phyloP scores from a whole-genome alignment of 305 asterid species.

The Coffea humblotiana region DNA sequence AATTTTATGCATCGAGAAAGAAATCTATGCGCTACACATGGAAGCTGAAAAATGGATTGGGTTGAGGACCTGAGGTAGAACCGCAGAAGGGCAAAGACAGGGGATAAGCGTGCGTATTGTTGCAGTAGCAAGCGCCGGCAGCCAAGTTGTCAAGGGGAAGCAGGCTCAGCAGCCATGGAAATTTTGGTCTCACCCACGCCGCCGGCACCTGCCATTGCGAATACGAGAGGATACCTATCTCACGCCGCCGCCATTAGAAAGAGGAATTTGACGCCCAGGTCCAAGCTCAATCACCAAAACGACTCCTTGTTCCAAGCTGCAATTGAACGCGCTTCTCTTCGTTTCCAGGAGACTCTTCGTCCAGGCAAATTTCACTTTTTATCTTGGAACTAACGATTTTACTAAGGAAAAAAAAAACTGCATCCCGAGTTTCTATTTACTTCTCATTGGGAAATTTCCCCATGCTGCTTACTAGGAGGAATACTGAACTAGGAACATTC shows the following conservation, averaged over 20 bases:
- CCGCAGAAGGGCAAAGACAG: no score
- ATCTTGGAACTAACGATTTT: no score
- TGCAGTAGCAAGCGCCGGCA: no score
- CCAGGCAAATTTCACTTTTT: slow-evolving; percentile 41
- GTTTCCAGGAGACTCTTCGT: slow-evolving; percentile 66
- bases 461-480: slow-evolving; percentile 13
- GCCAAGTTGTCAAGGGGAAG: no score
- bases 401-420: no score
- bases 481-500: not conserved
- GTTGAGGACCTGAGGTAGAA: no score
- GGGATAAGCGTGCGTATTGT: no score
- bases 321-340: slow-evolving; percentile 54
- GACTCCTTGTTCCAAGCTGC: slow-evolving; percentile 44
- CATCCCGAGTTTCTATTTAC: not conserved
- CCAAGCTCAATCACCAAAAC: slow-evolving; percentile 30
- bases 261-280: slow-evolving; percentile 20
- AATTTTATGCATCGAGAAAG: no score
- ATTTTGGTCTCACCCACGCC: slow-evolving; percentile 21
- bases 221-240: slow-evolving; percentile 9
- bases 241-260: slow-evolving; percentile 21
- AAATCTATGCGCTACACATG: no score
- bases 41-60: no score
- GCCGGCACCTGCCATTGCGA: slow-evolving; percentile 21
- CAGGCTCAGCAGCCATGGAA: slow-evolving; percentile 25
- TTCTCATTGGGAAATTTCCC: slow-evolving; percentile 29